Base-by-base conservation (phyloP, 2,329 filamentous ascomycete species). In the Chrysoporthe cubensis region DNA sequence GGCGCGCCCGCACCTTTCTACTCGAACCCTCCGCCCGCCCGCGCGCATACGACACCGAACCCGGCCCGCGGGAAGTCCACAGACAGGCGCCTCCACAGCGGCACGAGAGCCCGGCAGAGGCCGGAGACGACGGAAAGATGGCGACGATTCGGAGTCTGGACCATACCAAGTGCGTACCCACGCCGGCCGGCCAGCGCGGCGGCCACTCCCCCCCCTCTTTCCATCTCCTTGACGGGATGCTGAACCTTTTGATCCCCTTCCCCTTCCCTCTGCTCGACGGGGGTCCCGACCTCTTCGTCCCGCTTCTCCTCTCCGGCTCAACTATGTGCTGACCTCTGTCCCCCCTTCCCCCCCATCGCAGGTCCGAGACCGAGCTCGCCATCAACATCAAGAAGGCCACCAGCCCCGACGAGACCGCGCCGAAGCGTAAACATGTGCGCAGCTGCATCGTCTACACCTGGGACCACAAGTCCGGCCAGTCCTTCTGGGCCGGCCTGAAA, bases 401-500 rank as follows among this genome's bases (percentile, higher is more conserved):
- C 63, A 91, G 84, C 75, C 83, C 83, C 74, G 89, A 91, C 73
- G 89, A 91, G 77, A 87, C 88, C 1, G 88, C 88, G 7, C 88
- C 88, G 48, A 90, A 90, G 78, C 86, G 88, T 75, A 99, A 99
- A 82, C 96, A 99, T 91, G 96, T 99, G 68, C 92, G 96, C 77
- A 94, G 92, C 79, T 97, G 93, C 78, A 99, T 99, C 75, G 95
- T 99, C 58, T 98, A 98, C 80, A 98, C 95, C 68, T 99, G 96
- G 96, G 96, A 99, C 81, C 94, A 99, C 84, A 96, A 97, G 83
- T 97, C 91, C 72, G 97, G 94, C 54, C 86, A 89, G 77, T 93
- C 94, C 77, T 99, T 99, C 80, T 99, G 96, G 96, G 89, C 93
- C 67, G 95, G 94, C 78, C 96, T 99, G 87, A 99, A 99, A 88